Conservation (phyloP, 805 yeast genomes). For the Wickerhamiella qilinensis region DNA sequence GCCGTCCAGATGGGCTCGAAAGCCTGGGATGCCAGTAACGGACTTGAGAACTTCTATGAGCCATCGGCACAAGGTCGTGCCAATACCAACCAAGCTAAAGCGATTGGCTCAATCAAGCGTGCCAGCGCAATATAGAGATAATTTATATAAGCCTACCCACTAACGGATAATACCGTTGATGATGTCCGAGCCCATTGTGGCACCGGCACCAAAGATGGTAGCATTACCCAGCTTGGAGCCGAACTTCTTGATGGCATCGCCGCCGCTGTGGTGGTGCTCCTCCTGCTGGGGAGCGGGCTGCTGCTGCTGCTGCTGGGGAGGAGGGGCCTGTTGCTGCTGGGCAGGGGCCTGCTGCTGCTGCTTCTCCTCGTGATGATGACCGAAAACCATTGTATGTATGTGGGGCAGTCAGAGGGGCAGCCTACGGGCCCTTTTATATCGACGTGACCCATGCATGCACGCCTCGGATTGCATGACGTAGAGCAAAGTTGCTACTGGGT, state of each 20-base stretch:
- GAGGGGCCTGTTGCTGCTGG: slow-evolving; percentile 12
- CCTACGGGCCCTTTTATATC: background rate
- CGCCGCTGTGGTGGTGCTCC: slow-evolving; percentile 6
- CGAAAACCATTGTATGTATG: background rate
- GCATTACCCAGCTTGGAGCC: slow-evolving; percentile 76
- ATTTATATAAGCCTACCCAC: too few relatives aligned
- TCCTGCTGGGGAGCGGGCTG: slow-evolving; percentile 8
- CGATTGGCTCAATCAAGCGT: too few relatives aligned
- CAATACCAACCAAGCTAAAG: too few relatives aligned
- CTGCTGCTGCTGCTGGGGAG: slow-evolving; percentile 7
- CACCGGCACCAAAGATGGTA: slow-evolving; percentile 89
- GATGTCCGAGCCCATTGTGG: slow-evolving; percentile 68
- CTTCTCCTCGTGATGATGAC: slow-evolving; percentile 12
- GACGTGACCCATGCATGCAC: background rate
- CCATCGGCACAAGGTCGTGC: too few relatives aligned
- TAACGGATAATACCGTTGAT: slow-evolving; percentile 27
- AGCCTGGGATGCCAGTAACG: too few relatives aligned
- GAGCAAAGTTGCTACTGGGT: background rate
- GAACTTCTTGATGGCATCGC: slow-evolving; percentile 20
- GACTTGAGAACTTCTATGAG: too few relatives aligned
- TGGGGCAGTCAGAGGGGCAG: background rate
- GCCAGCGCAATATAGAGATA: too few relatives aligned
- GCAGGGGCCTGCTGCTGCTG: slow-evolving; percentile 16
- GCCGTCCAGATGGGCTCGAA: too few relatives aligned
- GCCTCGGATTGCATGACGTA: background rate